Base-by-base conservation (phyloP, 108 stramenopile species). In the Cyclotella baltica region DNA sequence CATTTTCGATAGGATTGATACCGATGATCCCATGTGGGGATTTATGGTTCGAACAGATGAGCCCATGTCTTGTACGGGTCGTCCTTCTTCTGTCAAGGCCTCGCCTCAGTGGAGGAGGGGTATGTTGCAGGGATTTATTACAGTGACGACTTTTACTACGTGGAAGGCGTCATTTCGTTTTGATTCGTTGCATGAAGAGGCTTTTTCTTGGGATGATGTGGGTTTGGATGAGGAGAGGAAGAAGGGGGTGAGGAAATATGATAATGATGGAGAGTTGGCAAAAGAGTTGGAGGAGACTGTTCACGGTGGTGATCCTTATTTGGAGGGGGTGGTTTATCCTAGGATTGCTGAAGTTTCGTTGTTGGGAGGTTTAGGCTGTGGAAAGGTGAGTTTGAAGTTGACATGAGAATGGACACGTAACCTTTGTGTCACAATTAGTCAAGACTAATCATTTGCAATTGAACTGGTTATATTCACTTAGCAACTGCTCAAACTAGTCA, bases 261-360 rank as follows among this genome's bases (percentile, higher is more conserved):
- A 95, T 64, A 52, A 57, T 29, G 88, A 90, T 72, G 92, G 92
- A 4, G 51, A 34, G 4, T 70, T 97, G 23, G 89, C 92, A 1
- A 62, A 72, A 37, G 89, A 81, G 23, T 72, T 97, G 59, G 86
- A 96, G 38, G 35, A 76, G 8, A 88, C 91, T 27, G 91, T 93
- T 52, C 86, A 89, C 33, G 83, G 86, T 53, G 96, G 96, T 31
- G 91, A 97, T 81, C 92, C 95, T 8, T 93, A 89, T 72, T 80
- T 88, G 56, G 96, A 97, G 83, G 96, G 96, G 0, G 91, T 97
- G 52, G 92, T 97, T 15, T 97, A 91, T 83, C 96, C 96, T 34
- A 80, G 88, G 55, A 88, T 97, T 72, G 96, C 96, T 3, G 96
- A 97, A 75, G 82, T 97, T 63, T 91, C 92, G 2, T 72, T 97